Percentiles rank a stretch among this genome's conserved stretches.
These are phyloP conservation scores for Hansenula sp. DNA, from an alignment of 1,139 yeast genomes.

Conservation along the genomic window DNA sequence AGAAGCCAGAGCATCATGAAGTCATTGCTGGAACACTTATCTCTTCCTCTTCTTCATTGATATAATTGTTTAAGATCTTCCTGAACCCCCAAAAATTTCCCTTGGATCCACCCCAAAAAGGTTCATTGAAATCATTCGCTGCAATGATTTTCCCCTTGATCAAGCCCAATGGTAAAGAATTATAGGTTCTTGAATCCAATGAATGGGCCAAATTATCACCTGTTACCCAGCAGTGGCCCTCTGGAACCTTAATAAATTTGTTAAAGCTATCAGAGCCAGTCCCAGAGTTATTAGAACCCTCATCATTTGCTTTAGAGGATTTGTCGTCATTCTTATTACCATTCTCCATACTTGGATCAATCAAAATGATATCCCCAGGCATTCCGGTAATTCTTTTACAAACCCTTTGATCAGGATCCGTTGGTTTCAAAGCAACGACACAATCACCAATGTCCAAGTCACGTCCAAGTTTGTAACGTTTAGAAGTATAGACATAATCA, in stretches of 20 bases:
- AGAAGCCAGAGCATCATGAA: not conserved
- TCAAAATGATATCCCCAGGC: constrained; percentile 84
- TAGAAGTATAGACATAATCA: constrained; percentile 80
- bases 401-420: constrained; percentile 80
- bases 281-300: constrained; percentile 3
- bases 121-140: constrained; percentile 38
- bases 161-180: constrained; percentile 82
- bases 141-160: constrained; percentile 88
- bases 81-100: constrained; percentile 51
- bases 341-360: constrained; percentile 67
- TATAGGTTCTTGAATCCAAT: constrained; percentile 87
- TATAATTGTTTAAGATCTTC: constrained; percentile 43
- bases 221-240: constrained; percentile 96
- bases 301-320: constrained; percentile 5
- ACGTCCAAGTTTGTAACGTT: constrained; percentile 44
- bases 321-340: not conserved
- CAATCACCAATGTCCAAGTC: constrained; percentile 76
- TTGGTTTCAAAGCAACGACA: constrained; percentile 85
- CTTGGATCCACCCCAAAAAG: constrained; percentile 28
- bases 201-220: constrained; percentile 91
- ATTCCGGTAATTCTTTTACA: constrained; percentile 93
- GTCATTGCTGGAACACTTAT: not conserved
- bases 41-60: constrained; percentile 19
- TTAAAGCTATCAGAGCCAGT: constrained; percentile 33
- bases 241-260: constrained; percentile 65